A percentile compares a stretch with the other conserved stretches of the same genome.
These are phyloP conservation scores for Xerocomellus amylosporus DNA, from an alignment of 768 basidiomycete species.

Conservation along the genomic window DNA sequence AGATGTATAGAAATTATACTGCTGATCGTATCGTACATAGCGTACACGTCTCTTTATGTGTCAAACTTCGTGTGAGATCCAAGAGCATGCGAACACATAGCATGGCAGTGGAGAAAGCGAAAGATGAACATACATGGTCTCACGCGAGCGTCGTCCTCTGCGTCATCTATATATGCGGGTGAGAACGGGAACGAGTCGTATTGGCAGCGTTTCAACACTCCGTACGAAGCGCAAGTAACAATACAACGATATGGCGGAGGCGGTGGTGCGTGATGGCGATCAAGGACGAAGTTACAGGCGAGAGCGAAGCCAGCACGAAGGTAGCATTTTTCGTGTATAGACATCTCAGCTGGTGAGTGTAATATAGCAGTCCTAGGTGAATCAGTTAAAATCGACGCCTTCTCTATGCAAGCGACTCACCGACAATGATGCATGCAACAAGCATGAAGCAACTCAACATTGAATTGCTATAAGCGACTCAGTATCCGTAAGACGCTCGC, in stretches of 20 bases:
- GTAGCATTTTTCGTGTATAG: conserved; percentile 17
- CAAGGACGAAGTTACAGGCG: conserved; percentile 17
- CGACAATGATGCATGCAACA: conserved; percentile 9
- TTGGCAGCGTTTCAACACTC: background rate
- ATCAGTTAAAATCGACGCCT: background rate
- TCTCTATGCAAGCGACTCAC: conserved; percentile 9
- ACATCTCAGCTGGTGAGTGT: conserved; percentile 17
- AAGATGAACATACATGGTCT: conserved; percentile 17
- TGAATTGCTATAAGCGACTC: conserved; percentile 6
- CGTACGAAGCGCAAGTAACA: conserved; percentile 10
- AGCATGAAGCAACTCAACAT: conserved; percentile 3
- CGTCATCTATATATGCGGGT: conserved; percentile 20
- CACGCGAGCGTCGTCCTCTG: conserved; percentile 18
- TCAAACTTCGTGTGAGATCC: conserved; percentile 12
- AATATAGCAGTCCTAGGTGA: conserved; percentile 12
- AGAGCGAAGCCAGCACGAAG: conserved; percentile 19
- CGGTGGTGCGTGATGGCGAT: conserved; percentile 10
- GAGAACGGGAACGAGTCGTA: conserved; percentile 2
- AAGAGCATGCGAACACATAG: conserved; percentile 18
- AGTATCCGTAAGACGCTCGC: conserved; percentile 43
- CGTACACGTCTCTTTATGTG: conserved; percentile 22
- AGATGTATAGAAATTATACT: conserved; percentile 24
- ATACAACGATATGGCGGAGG: conserved; percentile 8
- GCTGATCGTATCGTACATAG: conserved; percentile 27
- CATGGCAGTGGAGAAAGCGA: conserved; percentile 16